These are phyloP conservation scores for Blastocystis sp. DNA, from an alignment of 352 stramenopile genomes.

Conservation along the genomic window DNA sequence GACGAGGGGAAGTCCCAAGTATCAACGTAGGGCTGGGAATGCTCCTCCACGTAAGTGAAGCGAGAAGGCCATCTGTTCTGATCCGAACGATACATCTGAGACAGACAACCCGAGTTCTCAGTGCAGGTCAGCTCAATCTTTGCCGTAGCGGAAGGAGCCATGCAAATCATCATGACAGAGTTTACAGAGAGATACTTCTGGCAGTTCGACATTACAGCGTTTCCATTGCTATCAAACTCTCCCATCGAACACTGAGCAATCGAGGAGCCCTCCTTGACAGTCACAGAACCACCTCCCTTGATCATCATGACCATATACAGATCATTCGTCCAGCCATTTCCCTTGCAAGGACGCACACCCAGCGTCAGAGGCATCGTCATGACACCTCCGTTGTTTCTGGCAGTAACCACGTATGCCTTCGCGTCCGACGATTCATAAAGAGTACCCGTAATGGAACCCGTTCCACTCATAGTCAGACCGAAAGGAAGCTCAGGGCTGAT, in stretches of 20 bases:
- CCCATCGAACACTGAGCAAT: neutral
- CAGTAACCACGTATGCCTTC: neutral
- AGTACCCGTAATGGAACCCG: neutral
- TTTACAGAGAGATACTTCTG: neutral
- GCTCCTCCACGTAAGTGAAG: neutral
- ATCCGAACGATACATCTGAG: neutral
- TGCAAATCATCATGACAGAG: neutral
- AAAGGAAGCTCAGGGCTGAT: neutral
- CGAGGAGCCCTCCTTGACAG: neutral
- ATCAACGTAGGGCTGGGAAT: neutral
- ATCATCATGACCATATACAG: neutral
- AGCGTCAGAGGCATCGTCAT: neutral
- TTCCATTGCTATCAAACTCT: neutral
- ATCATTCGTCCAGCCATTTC: neutral
- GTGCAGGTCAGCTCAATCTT: neutral
- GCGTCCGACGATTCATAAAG: neutral
- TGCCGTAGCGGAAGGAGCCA: neutral
- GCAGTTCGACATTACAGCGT: neutral
- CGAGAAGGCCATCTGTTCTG: neutral
- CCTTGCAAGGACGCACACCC: neutral
- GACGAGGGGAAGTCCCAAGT: neutral
- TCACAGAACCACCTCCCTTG: neutral
- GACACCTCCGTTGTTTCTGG: constrained; percentile 1
- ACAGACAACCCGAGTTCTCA: neutral
- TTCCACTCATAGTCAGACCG: neutral